These are phyloP conservation scores for Yamadazyma dushanensis DNA, from an alignment of 1,139 yeast species.

Conservation along the genomic window DNA sequence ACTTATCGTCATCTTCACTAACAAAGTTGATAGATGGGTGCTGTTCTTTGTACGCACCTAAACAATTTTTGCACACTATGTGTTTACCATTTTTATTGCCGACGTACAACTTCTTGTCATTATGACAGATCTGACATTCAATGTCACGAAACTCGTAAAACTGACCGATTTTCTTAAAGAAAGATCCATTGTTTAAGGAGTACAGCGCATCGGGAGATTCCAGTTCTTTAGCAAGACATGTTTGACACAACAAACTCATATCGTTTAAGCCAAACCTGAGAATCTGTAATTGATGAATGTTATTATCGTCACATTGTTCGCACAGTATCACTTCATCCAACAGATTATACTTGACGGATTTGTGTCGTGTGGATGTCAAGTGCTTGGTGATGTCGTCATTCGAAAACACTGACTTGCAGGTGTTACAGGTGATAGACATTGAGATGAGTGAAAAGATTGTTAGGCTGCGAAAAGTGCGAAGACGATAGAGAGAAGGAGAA, in stretches of 20 bases:
- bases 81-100: slow-evolving; percentile 22
- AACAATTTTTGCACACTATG: slow-evolving; percentile 45
- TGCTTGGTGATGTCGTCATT: slow-evolving; percentile 39
- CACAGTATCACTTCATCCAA: slow-evolving; percentile 49
- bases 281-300: slow-evolving; percentile 54
- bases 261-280: slow-evolving; percentile 57
- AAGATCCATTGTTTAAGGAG: slow-evolving; percentile 54
- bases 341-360: slow-evolving; percentile 34
- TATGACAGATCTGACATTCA: slow-evolving; percentile 45
- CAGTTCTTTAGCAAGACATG: slow-evolving; percentile 44
- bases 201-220: slow-evolving; percentile 53
- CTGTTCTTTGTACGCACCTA: slow-evolving; percentile 23
- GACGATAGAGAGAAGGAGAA: no score
- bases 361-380: slow-evolving; percentile 55
- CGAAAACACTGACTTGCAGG: slow-evolving; percentile 13
- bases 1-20: slow-evolving; percentile 49
- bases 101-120: slow-evolving; percentile 41
- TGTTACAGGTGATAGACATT: slow-evolving; percentile 14
- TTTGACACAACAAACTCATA: slow-evolving; percentile 50
- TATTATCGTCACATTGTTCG: slow-evolving; percentile 56
- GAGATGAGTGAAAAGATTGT: no score
- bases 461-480: no score
- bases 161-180: slow-evolving; percentile 47
- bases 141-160: slow-evolving; percentile 53
- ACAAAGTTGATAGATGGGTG: slow-evolving; percentile 24